phyloP scores from a whole-genome alignment of 345 rosid genomes.

The Kandelia obovata region DNA sequence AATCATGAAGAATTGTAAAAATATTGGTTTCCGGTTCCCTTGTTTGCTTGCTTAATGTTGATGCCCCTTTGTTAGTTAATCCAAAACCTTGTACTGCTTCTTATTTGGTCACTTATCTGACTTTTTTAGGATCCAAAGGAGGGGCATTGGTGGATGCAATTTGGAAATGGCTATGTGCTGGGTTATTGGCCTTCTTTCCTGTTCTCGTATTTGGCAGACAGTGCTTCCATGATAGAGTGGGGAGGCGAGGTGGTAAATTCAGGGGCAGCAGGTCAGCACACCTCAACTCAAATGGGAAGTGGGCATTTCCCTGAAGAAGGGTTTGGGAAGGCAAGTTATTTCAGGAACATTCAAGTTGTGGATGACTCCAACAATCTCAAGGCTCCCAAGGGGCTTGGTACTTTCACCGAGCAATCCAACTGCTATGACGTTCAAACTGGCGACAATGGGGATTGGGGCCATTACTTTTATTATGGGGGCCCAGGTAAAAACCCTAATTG shows the following conservation, averaged over 20 bases:
- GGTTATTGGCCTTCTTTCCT: slow-evolving; percentile 98
- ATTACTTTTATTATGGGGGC: slow-evolving; percentile 93
- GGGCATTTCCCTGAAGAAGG: slow-evolving; percentile 94
- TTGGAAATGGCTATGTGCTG: slow-evolving; percentile 74
- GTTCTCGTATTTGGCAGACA: slow-evolving; percentile 84
- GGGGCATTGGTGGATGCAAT: slow-evolving; percentile 99
- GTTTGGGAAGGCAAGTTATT: slow-evolving; percentile 85
- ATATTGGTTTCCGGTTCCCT: too few species aligned
- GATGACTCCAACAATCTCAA: slow-evolving; percentile 88
- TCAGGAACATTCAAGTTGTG: slow-evolving; percentile 86
- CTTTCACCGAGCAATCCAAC: slow-evolving; percentile 89
- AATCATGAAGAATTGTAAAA: too few species aligned
- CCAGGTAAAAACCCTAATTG: slow-evolving; percentile 86
- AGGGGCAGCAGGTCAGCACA: slow-evolving; percentile 75
- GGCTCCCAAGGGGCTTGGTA: slow-evolving; percentile 81
- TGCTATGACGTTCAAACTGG: slow-evolving; percentile 93
- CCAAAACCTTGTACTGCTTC: too few species aligned
- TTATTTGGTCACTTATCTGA: too few species aligned
- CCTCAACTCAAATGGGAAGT: slow-evolving; percentile 96
- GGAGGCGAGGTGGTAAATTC: slow-evolving; percentile 99
- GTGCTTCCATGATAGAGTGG: slow-evolving; percentile 97
- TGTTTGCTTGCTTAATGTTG: too few species aligned
- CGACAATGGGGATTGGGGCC: slow-evolving; percentile 93
- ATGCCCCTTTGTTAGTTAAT: too few species aligned
- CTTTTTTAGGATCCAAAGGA: slow-evolving; percentile 74